Evolutionary conservation across 2,329 filamentous ascomycete genomes (phyloP), one percentile per base, ranked within the genome.

Genomic region (Venturia nashicola): DNA sequence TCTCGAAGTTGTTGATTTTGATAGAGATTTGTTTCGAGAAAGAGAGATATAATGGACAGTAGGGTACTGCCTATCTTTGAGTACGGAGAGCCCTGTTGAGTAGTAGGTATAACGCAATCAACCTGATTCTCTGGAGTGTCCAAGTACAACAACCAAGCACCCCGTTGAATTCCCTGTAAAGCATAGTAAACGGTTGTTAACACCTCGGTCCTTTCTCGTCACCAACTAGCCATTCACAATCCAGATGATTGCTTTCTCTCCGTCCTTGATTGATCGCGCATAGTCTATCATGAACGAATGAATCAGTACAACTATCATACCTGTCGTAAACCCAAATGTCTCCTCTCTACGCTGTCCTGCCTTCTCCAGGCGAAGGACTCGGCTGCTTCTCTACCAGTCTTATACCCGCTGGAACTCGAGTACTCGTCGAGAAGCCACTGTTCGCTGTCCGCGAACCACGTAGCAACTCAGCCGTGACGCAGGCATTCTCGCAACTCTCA

Each of bases 401-500:
- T 34, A 60, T 60, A 42, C 42, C 39, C 7, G n/a, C 59, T 27
- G 59, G 59, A 16, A 60, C 36, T 34, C 59, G 36, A 16, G 4
- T 60, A 23, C 59, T 60, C 36, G 36, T 44, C 23, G 59, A 60
- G 36, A 44, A 18, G 43, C 59, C 59, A 14, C 36, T 60, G 4
- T 60, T 60, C 12, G 36, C 59, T 14, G 59, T 60, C 27, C 59
- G 59, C 36, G 59, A 60, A 27, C 59, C 59, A 60, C 59, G 59
- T 16, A 44, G 23, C 32, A 44, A 60, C 34, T 40, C 23, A 9
- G 54, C 67, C 39, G 68, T 69, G 3, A 64, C 42, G 23, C 3
- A 60, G 9, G 59, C 67, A 11, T 69, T 69, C 54, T 64, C 67
- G 2, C 46, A 54, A 27, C 65, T 68, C 1, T 14, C 20, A 23